phyloP scores from a whole-genome alignment of 805 yeast species.

The Metschnikowia lachancei region DNA sequence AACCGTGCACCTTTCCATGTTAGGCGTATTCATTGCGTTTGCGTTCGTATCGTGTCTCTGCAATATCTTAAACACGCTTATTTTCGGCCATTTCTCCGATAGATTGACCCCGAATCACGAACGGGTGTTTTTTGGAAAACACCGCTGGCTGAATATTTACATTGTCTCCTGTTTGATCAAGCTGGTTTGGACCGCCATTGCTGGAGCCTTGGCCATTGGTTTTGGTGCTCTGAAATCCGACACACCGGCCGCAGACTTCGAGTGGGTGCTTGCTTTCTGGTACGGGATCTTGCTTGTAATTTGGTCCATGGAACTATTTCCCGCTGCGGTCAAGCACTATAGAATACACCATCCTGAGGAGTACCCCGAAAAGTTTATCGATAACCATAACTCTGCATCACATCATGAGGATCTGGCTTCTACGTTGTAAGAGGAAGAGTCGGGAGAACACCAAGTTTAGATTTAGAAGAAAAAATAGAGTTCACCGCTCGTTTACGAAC shows the following conservation, averaged over 20 bases:
- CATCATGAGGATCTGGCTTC: neutral
- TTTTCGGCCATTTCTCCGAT: slow-evolving; percentile 38
- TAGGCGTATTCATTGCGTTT: slow-evolving; percentile 67
- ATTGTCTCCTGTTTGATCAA: slow-evolving; percentile 54
- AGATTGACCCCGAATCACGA: slow-evolving; percentile 40
- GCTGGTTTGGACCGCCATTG: slow-evolving; percentile 60
- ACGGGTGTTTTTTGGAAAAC: slow-evolving; percentile 36
- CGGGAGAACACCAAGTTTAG: no score
- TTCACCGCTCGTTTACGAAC: no score
- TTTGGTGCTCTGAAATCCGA: slow-evolving; percentile 50
- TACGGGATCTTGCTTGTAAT: slow-evolving; percentile 67
- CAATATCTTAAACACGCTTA: slow-evolving; percentile 36
- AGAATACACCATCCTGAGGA: slow-evolving; percentile 29
- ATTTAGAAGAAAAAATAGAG: no score
- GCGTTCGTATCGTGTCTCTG: slow-evolving; percentile 50
- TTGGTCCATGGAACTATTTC: slow-evolving; percentile 66
- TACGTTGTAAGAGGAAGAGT: no score
- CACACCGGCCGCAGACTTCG: slow-evolving; percentile 61
- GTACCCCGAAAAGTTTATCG: slow-evolving; percentile 19
- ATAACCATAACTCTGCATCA: slow-evolving; percentile 15
- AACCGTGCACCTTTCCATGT: slow-evolving; percentile 62
- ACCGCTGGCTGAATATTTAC: slow-evolving; percentile 38
- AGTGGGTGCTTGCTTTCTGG: slow-evolving; percentile 84
- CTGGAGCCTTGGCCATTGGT: slow-evolving; percentile 64
- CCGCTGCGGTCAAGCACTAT: slow-evolving; percentile 48